Base-by-base conservation (phyloP, 495 filamentous ascomycete species). In the Annulohypoxylon nitens region DNA sequence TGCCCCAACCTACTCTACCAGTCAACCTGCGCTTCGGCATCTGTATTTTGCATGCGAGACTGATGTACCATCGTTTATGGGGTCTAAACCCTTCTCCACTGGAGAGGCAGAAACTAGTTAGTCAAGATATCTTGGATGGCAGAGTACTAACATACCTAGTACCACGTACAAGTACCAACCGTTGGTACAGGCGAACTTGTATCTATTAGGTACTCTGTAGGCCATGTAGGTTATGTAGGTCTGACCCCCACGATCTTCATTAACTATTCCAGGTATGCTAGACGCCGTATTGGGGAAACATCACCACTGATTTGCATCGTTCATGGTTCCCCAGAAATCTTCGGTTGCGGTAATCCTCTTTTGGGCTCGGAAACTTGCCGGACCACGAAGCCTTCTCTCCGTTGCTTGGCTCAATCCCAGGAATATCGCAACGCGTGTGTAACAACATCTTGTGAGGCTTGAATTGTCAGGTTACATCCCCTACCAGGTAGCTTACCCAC, bases 231-330 rank as follows among this genome's bases (percentile, higher is more conserved):
- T 23, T 23, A 30, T 30, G 5, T 30, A 30, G 30, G 34, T 16
- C 20, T 75, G 72, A 75, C 72, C 72, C 72, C 72, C 72, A 71
- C 72, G 63, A 20, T 30, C 51, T 25, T 71, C 67, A 63, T 67
- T 70, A 47, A 60, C 63, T 70, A 34, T 70, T 71, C 41, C 43
- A 48, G 20, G 61, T 51, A 59, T 61, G 48, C 53, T 51, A 33
- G 34, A 33, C 55, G 14, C 36, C 54, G 50, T 53, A 33, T 64
- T 61, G 53, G 65, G 51, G 60, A 61, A 34, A 61, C 45, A 18
- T 45, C 20, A 41, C 53, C 37, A 65, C 43, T 50, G n/a, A 48
- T 61, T 60, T 48, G 10, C 57, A 43, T 64, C 30, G 23, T 43
- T 61, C 18, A 66, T 57, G 2, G 65, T 69, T 69, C 65, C 70